Evolutionary conservation across 2,329 filamentous ascomycete species (phyloP).

Genomic region (Monilinia laxa): DNA sequence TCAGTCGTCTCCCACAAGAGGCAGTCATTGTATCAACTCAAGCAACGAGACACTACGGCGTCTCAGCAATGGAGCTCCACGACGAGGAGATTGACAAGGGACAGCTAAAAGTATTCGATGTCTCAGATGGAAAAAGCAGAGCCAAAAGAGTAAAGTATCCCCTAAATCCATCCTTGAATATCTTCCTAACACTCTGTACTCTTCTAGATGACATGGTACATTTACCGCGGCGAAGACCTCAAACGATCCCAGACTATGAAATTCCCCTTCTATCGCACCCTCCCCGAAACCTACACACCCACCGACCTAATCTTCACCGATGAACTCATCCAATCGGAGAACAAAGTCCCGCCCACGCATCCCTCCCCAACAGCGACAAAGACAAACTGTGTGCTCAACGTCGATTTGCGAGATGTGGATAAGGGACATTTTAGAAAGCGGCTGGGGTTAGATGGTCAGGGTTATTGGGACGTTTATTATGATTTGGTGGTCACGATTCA

Average conservation of each 20-base stretch:
- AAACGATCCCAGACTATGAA: conserved; percentile 24
- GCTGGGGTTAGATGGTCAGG: conserved; percentile 20
- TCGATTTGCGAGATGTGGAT: conserved; percentile 26
- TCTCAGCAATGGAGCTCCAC: conserved; percentile 20
- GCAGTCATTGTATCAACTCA: conserved; percentile 28
- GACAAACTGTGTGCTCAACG: conserved; percentile 20
- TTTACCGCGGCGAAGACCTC: conserved; percentile 30
- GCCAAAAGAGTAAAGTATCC: conserved; percentile 1
- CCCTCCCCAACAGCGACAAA: not conserved
- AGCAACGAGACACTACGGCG: conserved; percentile 31
- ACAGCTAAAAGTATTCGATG: conserved; percentile 19
- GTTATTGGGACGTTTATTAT: conserved; percentile 23
- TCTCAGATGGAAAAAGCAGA: conserved; percentile 1
- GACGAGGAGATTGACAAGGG: conserved; percentile 22
- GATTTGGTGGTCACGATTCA: conserved; percentile 26
- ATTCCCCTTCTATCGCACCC: conserved; percentile 28
- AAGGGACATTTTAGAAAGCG: conserved; percentile 16
- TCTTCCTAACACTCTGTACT: not conserved
- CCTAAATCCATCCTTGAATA: not conserved
- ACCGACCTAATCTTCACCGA: conserved; percentile 28
- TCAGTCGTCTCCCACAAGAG: conserved; percentile 28
- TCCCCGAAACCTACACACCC: conserved; percentile 14
- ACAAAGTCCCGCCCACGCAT: conserved; percentile 20
- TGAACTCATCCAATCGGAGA: conserved; percentile 23
- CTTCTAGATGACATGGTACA: conserved; percentile 33